phyloP scores from a whole-genome alignment of 352 stramenopile species.

The Globisporangium heterothallicum region DNA sequence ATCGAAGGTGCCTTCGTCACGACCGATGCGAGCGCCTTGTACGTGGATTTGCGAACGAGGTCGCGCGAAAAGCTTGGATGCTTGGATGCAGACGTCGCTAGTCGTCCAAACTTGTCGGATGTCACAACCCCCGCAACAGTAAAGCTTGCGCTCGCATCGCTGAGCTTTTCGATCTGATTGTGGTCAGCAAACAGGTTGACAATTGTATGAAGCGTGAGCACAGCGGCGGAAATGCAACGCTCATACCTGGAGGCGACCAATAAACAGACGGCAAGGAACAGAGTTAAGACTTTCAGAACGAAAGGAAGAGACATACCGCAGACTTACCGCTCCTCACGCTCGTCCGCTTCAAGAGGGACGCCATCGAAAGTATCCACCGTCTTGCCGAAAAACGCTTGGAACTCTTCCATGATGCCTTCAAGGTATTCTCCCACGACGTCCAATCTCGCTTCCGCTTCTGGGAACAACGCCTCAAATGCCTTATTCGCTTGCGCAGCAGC shows the following conservation, averaged over 20 bases:
- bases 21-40: conserved; percentile 52
- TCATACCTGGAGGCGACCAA: conserved; percentile 23
- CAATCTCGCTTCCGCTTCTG: conserved; percentile 22
- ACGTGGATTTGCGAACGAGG: conserved; percentile 57
- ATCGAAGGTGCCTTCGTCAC: conserved; percentile 36
- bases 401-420: conserved; percentile 50
- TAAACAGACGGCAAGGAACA: background rate
- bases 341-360: conserved; percentile 47
- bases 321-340: conserved; percentile 63
- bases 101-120: conserved; percentile 51
- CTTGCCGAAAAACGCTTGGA: conserved; percentile 52
- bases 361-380: conserved; percentile 59
- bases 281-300: background rate
- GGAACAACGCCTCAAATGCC: conserved; percentile 52
- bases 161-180: conserved; percentile 32
- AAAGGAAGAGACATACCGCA: background rate
- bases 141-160: conserved; percentile 23
- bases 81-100: conserved; percentile 61
- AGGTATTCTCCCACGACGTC: conserved; percentile 38
- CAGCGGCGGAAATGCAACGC: conserved; percentile 53
- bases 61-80: conserved; percentile 72
- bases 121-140: conserved; percentile 49
- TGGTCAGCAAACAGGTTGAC: conserved; percentile 43
- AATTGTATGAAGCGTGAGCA: conserved; percentile 56
- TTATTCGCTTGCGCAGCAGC: conserved; percentile 39